Evolutionary conservation across 305 asterid species (phyloP).

Genomic region (Fraxinus ornus): DNA sequence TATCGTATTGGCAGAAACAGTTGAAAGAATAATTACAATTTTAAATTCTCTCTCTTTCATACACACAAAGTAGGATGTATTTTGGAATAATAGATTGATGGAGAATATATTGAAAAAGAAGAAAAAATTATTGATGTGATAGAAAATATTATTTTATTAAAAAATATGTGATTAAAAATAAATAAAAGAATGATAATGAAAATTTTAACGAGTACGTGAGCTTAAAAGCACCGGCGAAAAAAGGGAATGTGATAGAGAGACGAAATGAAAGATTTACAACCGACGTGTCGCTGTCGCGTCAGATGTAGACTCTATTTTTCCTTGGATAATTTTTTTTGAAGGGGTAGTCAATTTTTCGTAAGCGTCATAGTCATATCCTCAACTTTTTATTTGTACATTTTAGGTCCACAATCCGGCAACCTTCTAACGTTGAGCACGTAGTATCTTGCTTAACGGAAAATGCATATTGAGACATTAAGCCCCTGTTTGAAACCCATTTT

Average conservation of each 20-base stretch:
- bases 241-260: not conserved
- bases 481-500: too few species aligned
- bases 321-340: too few species aligned
- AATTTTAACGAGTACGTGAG: too few species aligned
- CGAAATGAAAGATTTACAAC: not conserved
- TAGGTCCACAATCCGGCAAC: not conserved
- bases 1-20: constrained; percentile 16
- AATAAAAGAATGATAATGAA: too few species aligned
- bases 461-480: not conserved
- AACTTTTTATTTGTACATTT: not conserved
- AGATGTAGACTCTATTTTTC: constrained; percentile 32
- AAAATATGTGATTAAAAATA: too few species aligned
- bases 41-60: not conserved
- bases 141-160: too few species aligned
- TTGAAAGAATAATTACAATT: not conserved
- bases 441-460: not conserved
- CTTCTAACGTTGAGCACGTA: not conserved
- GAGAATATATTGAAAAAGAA: too few species aligned
- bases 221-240: too few species aligned
- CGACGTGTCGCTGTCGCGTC: constrained; percentile 33
- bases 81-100: too few species aligned
- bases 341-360: too few species aligned
- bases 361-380: not conserved
- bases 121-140: too few species aligned
- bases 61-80: too few species aligned